These are phyloP conservation scores for Peltaster fructicola DNA, from an alignment of 2,329 filamentous ascomycete species.

Conservation along the genomic window DNA sequence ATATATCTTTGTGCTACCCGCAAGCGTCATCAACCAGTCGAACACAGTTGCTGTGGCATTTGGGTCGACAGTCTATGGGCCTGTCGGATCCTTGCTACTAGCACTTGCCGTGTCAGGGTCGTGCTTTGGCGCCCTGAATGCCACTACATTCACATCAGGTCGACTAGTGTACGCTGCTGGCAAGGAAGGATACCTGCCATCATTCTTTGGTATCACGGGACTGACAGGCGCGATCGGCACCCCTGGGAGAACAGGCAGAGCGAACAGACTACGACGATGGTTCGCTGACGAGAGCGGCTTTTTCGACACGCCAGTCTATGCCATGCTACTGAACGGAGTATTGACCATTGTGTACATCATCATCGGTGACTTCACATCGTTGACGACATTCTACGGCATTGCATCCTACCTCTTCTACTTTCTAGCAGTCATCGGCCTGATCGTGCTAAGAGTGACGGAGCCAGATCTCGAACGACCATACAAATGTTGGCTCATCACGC, in stretches of 20 bases:
- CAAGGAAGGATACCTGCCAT: constrained; percentile 84
- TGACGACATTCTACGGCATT: constrained; percentile 94
- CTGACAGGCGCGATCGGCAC: constrained; percentile 29
- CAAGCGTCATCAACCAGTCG: constrained; percentile 60
- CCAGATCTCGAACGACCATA: constrained; percentile 81
- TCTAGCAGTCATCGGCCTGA: constrained; percentile 79
- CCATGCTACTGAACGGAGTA: constrained; percentile 61
- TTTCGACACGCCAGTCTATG: constrained; percentile 88
- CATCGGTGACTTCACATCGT: constrained; percentile 76
- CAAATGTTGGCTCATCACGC: constrained; percentile 89
- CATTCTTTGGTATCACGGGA: constrained; percentile 68
- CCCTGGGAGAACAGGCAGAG: constrained; percentile 28
- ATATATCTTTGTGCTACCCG: constrained; percentile 85
- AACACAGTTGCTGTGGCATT: constrained; percentile 97
- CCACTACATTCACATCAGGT: constrained; percentile 81
- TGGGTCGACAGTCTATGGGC: constrained; percentile 75
- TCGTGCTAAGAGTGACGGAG: constrained; percentile 74
- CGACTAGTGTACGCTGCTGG: constrained; percentile 85
- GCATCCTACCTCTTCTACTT: constrained; percentile 98
- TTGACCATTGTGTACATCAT: constrained; percentile 63
- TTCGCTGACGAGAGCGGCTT: constrained; percentile 66
- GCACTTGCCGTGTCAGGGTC: constrained; percentile 79
- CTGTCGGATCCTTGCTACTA: constrained; percentile 62
- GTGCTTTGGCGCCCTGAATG: constrained; percentile 89
- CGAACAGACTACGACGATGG: constrained; percentile 40